Conservation (phyloP, 441 rosid genomes). For the Gossypium davidsonii region DNA sequence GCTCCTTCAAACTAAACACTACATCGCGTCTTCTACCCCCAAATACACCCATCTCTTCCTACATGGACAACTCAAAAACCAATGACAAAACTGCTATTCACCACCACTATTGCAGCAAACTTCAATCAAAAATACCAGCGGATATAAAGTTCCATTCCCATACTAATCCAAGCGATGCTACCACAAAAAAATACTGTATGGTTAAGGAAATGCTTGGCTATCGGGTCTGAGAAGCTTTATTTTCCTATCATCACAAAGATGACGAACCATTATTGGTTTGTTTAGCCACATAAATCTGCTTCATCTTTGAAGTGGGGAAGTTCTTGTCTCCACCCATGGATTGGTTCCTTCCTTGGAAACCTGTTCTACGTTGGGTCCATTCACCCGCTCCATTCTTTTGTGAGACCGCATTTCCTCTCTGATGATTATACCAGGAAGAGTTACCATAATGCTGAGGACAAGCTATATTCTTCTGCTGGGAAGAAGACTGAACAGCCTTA, state of each 20-base stretch:
- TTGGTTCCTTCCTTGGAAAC: conserved; percentile 75
- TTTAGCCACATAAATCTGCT: conserved; percentile 97
- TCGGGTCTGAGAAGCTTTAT: not conserved
- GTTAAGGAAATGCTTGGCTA: not conserved
- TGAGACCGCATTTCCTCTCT: conserved; percentile 36
- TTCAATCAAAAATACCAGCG: not conserved
- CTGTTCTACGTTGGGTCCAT: conserved; percentile 60
- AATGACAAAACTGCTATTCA: not conserved
- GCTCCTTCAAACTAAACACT: not conserved
- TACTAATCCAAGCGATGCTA: not conserved
- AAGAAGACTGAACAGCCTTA: conserved; percentile 26
- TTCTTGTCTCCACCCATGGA: conserved; percentile 54
- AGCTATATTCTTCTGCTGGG: conserved; percentile 42
- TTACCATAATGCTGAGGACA: conserved; percentile 40
- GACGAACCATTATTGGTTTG: conserved; percentile 50
- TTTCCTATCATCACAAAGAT: conserved; percentile 18
- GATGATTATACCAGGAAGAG: conserved; percentile 40
- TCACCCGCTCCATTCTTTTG: conserved; percentile 44
- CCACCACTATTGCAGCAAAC: not conserved
- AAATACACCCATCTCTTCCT: not conserved
- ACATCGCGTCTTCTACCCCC: not conserved
- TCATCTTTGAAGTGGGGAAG: conserved; percentile 55
- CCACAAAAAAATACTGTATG: not conserved
- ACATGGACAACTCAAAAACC: not conserved
- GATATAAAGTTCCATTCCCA: not conserved